A percentile compares a stretch with the other conserved stretches of the same genome.
phyloP scores from a whole-genome alignment of 140 eudicot genomes.

The Cichorium intybus region DNA sequence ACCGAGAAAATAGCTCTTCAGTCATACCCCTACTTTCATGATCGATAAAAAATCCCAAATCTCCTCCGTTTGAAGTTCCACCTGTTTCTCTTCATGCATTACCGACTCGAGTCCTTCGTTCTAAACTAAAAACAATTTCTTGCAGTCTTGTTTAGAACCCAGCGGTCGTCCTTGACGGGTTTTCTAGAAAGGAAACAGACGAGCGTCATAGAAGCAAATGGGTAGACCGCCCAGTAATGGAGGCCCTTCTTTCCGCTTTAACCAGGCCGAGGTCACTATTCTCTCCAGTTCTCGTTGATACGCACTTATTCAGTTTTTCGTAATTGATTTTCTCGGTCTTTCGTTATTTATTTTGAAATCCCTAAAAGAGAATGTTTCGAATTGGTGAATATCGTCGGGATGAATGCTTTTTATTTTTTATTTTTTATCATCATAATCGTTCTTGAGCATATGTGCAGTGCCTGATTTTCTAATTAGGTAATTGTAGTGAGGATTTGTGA shows the following conservation, averaged over 20 bases:
- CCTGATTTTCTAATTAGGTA: not conserved
- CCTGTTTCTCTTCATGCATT: not conserved
- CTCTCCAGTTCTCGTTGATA: not conserved
- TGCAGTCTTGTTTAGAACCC: not conserved
- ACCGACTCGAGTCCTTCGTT: not conserved
- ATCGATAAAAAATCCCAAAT: not conserved
- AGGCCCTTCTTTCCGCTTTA: constrained; percentile 88
- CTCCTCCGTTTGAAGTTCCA: not conserved
- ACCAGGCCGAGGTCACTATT: constrained; percentile 58
- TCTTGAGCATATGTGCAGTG: not conserved
- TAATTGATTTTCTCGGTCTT: not conserved
- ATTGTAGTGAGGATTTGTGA: not conserved
- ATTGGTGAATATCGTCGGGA: not conserved
- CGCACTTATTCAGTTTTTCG: not conserved
- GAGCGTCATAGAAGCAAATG: constrained; percentile 43
- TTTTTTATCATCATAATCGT: not conserved
- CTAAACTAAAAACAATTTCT: not conserved
- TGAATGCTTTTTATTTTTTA: not conserved
- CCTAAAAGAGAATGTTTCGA: constrained; percentile 9
- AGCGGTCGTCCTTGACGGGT: not conserved
- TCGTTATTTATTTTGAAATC: not conserved
- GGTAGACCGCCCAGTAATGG: constrained; percentile 99
- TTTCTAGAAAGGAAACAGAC: not conserved
- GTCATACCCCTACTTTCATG: constrained; percentile 3
- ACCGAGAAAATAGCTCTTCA: constrained; percentile 19